Base-by-base conservation (phyloP, 2,329 filamentous ascomycete species). In the Onygena corvina region DNA sequence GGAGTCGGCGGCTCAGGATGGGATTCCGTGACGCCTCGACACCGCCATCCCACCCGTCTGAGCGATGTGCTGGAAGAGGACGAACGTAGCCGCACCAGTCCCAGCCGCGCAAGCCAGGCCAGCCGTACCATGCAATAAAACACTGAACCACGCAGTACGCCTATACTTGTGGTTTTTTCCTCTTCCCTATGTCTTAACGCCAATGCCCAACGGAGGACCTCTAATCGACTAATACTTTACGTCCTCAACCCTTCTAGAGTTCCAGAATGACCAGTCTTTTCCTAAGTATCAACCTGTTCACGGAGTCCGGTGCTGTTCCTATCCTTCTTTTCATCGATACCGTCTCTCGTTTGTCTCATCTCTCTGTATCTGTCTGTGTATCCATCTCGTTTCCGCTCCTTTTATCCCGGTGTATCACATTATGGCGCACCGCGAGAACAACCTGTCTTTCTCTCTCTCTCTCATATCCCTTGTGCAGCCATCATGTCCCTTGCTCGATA, bases 41-140 rank as follows among this genome's bases (percentile, higher is more conserved):
- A 94, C 65, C 86, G 92, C 57, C 87, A 94, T 66, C 88, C 88
- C 0, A 94, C 88, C 6, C 74, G 89, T 50, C 71, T 94, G 54
- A 94, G 87, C 64, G 88, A 94, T 66, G 88, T 94, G 23, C 75
- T 92, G 25, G 84, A 88, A 61, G 87, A 93, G 55, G 86, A 92
- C 57, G 86, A 93, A 66, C 75, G 80, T 46, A 86, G 84, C 49
- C 66, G 69, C 27, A 73, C 72, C n/a, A 74, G 67, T 61, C 77
- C 84, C 18, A 86, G 83, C 11, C 85, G 83, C 57, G 80, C 80
- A 8, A 83, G 80, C 62, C 76, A 80, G 53, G 65, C 74, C 55
- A 80, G 63, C 47, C 57, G 61, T 20, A 63, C 62, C 50, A 53
- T 67, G 54, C 42, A 44, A 25, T 52, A 44, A n/a, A n/a, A n/a